Percentiles rank a stretch among this genome's conserved stretches.
These are phyloP conservation scores for Effrenium voratum DNA, from an alignment of 73 alveolate species.

Conservation along the genomic window DNA sequence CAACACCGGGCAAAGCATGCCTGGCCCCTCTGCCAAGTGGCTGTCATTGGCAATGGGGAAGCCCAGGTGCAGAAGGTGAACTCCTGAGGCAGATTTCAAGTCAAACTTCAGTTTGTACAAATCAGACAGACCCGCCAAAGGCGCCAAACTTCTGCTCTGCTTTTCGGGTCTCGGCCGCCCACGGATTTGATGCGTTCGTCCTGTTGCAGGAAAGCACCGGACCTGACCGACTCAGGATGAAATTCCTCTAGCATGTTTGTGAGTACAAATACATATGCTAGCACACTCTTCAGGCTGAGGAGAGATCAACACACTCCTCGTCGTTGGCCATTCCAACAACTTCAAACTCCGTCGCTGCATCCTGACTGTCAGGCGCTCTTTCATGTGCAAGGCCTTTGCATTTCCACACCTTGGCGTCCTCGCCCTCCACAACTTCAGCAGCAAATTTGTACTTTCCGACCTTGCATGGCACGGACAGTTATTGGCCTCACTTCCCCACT, in stretches of 20 bases:
- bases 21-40: not conserved
- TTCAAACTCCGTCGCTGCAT: constrained; percentile 91
- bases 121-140: not conserved
- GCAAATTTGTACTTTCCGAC: constrained; percentile 78
- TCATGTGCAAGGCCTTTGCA: not conserved
- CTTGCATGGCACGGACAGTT: not conserved
- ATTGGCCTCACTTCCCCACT: not conserved
- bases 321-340: constrained; percentile 76
- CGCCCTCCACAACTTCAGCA: constrained; percentile 22
- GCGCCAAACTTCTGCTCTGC: too few relatives aligned
- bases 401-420: constrained; percentile 52
- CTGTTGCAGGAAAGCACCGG: constrained; percentile 87
- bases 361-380: not conserved
- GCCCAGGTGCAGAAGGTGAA: constrained; percentile 76
- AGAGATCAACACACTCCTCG: constrained; percentile 20
- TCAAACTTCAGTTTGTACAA: not conserved
- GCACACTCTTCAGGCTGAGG: not conserved
- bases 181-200: constrained; percentile 76
- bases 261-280: not conserved
- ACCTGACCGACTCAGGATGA: not conserved
- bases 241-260: not conserved
- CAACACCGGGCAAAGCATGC: not conserved
- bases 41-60: constrained; percentile 88
- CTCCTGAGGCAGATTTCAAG: not conserved
- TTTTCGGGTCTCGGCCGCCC: not conserved